These are phyloP conservation scores for Glycyrrhiza uralensis DNA, from an alignment of 306 rosid genomes.

Conservation along the genomic window DNA sequence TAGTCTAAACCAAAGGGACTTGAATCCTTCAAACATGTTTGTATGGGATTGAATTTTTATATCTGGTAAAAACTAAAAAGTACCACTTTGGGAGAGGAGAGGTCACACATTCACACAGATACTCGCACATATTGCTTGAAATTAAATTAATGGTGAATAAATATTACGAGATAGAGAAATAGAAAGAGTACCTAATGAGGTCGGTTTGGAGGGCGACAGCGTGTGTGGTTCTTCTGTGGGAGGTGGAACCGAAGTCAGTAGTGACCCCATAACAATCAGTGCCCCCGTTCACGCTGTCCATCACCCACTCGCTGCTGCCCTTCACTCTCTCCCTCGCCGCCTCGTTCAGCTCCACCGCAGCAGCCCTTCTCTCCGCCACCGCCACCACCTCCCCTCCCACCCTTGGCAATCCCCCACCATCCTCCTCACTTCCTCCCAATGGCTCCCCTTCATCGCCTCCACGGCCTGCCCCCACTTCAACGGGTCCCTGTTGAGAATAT, in stretches of 20 bases:
- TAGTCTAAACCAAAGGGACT: too few species aligned
- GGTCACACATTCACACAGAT: too few species aligned
- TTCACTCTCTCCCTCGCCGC: constrained; percentile 46
- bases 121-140: too few species aligned
- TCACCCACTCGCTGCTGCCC: constrained; percentile 75
- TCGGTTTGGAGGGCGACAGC: constrained; percentile 65
- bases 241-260: constrained; percentile 71
- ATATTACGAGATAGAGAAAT: background rate
- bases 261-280: constrained; percentile 70
- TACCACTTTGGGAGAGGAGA: too few species aligned
- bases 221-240: constrained; percentile 57
- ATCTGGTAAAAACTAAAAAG: too few species aligned
- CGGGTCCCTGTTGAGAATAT: too few species aligned
- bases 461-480: constrained; percentile 56
- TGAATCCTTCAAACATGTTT: too few species aligned
- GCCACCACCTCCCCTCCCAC: constrained; percentile 70
- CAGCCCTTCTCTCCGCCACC: constrained; percentile 22
- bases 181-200: constrained; percentile 52
- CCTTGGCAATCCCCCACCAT: constrained; percentile 57
- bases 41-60: too few species aligned
- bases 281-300: constrained; percentile 56
- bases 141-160: background rate
- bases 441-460: constrained; percentile 50
- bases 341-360: constrained; percentile 50
- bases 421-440: constrained; percentile 59